Evolutionary conservation across 2,329 filamentous ascomycete genomes (phyloP).

Genomic region (Colletotrichum sp.): DNA sequence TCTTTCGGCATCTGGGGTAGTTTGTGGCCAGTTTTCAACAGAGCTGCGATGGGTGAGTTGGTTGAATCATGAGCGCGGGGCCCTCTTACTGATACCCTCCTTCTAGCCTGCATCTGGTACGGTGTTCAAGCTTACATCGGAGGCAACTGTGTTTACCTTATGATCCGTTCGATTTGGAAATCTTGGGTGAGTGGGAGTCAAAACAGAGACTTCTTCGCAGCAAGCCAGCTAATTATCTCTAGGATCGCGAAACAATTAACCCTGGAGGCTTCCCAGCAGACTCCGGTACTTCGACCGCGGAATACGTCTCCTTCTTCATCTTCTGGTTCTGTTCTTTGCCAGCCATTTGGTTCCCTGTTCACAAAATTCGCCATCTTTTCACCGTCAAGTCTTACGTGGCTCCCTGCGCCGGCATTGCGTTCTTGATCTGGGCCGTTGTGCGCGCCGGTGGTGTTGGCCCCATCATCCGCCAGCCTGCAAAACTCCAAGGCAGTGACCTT

Average conservation of each 20-base stretch:
- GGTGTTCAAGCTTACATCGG: conserved; percentile 88
- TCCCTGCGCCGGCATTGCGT: conserved; percentile 81
- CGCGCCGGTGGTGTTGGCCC: conserved; percentile 84
- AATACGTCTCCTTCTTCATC: conserved; percentile 83
- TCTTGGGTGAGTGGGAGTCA: conserved; percentile 54
- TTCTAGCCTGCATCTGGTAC: conserved; percentile 79
- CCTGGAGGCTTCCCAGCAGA: conserved; percentile 56
- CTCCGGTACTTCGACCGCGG: conserved; percentile 75
- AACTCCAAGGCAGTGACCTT: conserved; percentile 68
- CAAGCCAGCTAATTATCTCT: background rate
- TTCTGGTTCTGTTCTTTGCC: conserved; percentile 85
- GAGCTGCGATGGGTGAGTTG: conserved; percentile 73
- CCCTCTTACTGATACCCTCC: background rate
- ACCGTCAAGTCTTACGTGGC: conserved; percentile 89
- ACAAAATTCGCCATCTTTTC: conserved; percentile 88
- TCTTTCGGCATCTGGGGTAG: conserved; percentile 91
- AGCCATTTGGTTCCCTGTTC: conserved; percentile 87
- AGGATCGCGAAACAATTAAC: conserved; percentile 65
- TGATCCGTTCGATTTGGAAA: conserved; percentile 87
- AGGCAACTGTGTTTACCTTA: conserved; percentile 82
- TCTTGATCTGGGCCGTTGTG: conserved; percentile 86
- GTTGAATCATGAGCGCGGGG: background rate
- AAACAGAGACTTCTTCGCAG: background rate
- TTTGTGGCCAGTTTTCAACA: conserved; percentile 87
- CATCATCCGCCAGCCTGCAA: conserved; percentile 73